A percentile compares a stretch with the other conserved stretches of the same genome.
Evolutionary conservation across 2,329 filamentous ascomycete species (phyloP).

Genomic region (Chaetomium globosum): DNA sequence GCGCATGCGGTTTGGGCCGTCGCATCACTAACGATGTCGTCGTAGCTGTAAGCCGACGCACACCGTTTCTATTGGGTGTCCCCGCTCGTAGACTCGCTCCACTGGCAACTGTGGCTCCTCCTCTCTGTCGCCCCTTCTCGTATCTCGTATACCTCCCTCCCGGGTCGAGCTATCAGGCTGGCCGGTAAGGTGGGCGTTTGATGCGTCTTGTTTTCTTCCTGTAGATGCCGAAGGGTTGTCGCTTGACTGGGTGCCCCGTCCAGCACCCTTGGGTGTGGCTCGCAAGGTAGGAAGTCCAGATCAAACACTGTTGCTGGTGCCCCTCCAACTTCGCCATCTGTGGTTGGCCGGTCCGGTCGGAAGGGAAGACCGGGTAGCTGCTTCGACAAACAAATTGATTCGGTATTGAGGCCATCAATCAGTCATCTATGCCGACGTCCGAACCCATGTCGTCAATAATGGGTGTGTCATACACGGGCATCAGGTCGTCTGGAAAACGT

Average conservation of each 20-base stretch:
- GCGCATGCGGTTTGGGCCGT: not conserved
- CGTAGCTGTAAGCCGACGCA: not conserved
- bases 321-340: not conserved
- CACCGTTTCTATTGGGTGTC: not conserved
- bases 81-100: not conserved
- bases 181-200: too few relatives aligned
- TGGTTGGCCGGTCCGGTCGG: not conserved
- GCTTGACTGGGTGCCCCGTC: not conserved
- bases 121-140: not conserved
- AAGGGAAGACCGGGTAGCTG: not conserved
- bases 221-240: not conserved
- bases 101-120: not conserved
- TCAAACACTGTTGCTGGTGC: not conserved
- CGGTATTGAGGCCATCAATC: not conserved
- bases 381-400: not conserved
- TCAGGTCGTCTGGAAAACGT: slow-evolving; percentile 47
- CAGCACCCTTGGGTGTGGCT: not conserved
- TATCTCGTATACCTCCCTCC: not conserved
- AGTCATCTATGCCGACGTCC: not conserved
- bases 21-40: not conserved
- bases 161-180: too few relatives aligned
- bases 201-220: too few relatives aligned
- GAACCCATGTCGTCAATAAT: not conserved
- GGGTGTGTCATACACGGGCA: slow-evolving; percentile 48
- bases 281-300: not conserved